These are phyloP conservation scores for Teratosphaeria pseudoeucalypti DNA, from an alignment of 2,329 filamentous ascomycete species.

Conservation along the genomic window DNA sequence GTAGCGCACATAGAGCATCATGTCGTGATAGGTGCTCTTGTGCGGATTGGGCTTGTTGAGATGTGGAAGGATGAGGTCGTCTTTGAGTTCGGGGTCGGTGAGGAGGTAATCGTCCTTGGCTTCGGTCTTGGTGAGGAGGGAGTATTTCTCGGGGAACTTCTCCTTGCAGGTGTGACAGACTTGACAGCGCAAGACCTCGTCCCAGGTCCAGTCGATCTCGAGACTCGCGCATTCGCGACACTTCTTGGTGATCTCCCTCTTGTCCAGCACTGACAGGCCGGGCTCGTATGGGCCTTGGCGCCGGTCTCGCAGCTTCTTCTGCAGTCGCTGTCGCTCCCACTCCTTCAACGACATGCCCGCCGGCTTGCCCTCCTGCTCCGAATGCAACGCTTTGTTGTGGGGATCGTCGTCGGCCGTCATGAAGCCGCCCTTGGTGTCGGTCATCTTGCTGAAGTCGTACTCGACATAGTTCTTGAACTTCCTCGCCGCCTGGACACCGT, in stretches of 20 bases:
- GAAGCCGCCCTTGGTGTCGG: constrained; percentile 93
- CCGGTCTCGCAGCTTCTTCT: constrained; percentile 60
- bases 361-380: constrained; percentile 51
- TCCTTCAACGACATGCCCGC: constrained; percentile 81
- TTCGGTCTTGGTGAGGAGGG: constrained; percentile 38
- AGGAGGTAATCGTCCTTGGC: constrained; percentile 60
- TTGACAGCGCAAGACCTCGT: constrained; percentile 65
- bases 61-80: constrained; percentile 32
- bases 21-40: constrained; percentile 93
- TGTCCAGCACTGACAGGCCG: constrained; percentile 64
- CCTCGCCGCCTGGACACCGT: constrained; percentile 60
- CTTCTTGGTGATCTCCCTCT: constrained; percentile 45
- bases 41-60: constrained; percentile 61
- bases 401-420: constrained; percentile 86
- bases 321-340: constrained; percentile 76
- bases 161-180: constrained; percentile 85
- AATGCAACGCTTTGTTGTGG: constrained; percentile 65
- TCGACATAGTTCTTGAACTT: constrained; percentile 95
- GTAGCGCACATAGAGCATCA: constrained; percentile 92
- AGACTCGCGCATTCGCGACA: constrained; percentile 74
- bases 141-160: background rate
- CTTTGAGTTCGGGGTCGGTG: constrained; percentile 76
- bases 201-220: constrained; percentile 94
- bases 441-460: constrained; percentile 97
- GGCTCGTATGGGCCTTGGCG: constrained; percentile 82